Percentiles rank a stretch among this genome's conserved stretches.
phyloP scores from a whole-genome alignment of 768 basidiomycete species.

The Termitomyces sp. region DNA sequence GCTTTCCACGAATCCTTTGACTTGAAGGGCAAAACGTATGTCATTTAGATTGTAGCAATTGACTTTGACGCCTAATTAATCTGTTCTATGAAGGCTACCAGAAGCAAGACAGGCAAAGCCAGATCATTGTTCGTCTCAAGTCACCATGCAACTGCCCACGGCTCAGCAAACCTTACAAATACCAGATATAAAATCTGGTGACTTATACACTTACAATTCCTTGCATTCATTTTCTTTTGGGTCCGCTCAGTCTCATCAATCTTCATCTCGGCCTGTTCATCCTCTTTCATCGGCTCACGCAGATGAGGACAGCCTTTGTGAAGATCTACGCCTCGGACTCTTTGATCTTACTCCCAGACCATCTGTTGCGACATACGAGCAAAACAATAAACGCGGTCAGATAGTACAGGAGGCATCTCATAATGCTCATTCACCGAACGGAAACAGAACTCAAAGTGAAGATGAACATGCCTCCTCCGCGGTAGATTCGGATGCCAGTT shows the following conservation, averaged over 20 bases:
- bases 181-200: slow-evolving; percentile 9
- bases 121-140: slow-evolving; percentile 6
- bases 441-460: slow-evolving; percentile 2
- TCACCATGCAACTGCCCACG: background rate
- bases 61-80: background rate
- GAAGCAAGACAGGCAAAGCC: slow-evolving; percentile 6
- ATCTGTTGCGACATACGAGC: slow-evolving; percentile 32
- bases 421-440: background rate
- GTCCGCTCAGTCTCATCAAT: slow-evolving; percentile 26
- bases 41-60: background rate
- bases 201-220: slow-evolving; percentile 37
- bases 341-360: slow-evolving; percentile 48
- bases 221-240: slow-evolving; percentile 46
- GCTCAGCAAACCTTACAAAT: slow-evolving; percentile 2
- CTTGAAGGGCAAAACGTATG: slow-evolving; percentile 7
- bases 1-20: background rate
- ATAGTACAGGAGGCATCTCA: slow-evolving; percentile 21
- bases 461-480: slow-evolving; percentile 8
- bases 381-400: slow-evolving; percentile 21
- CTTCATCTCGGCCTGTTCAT: slow-evolving; percentile 26
- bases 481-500: slow-evolving; percentile 33
- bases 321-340: slow-evolving; percentile 24
- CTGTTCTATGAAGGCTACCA: slow-evolving; percentile 7
- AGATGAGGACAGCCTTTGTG: slow-evolving; percentile 27
- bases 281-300: slow-evolving; percentile 27